Percentiles rank a stretch among this genome's conserved stretches.
Conservation (phyloP, 495 filamentous ascomycete species). For the Tirmania nivea region DNA sequence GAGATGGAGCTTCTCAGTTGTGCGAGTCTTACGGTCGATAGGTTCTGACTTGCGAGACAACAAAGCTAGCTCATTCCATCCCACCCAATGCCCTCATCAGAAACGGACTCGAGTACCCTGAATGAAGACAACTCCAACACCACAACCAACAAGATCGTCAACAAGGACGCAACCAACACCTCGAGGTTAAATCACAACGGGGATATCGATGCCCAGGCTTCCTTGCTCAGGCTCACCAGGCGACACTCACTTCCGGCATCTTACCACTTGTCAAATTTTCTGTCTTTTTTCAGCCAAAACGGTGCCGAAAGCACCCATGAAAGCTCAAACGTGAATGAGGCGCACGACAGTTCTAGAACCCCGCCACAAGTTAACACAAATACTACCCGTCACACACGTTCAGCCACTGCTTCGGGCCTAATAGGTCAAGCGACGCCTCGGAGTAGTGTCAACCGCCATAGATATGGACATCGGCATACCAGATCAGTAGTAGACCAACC, state of each 20-base stretch:
- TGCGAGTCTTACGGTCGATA: too few relatives aligned
- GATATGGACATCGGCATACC: constrained; percentile 20
- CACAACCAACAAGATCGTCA: too few relatives aligned
- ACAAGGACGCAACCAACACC: not conserved
- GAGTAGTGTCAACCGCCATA: constrained; percentile 11
- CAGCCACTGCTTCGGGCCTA: not conserved
- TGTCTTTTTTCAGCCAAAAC: constrained; percentile 15
- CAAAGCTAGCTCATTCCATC: too few relatives aligned
- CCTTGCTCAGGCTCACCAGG: constrained; percentile 15
- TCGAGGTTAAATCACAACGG: not conserved
- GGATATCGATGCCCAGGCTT: not conserved
- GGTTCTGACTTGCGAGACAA: too few relatives aligned
- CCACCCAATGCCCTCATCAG: too few relatives aligned
- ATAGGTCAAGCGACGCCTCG: too few relatives aligned
- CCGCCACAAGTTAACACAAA: not conserved
- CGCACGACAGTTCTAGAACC: not conserved
- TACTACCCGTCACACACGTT: not conserved
- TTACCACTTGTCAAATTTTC: constrained; percentile 11
- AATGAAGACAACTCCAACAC: too few relatives aligned
- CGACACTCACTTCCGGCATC: constrained; percentile 18
- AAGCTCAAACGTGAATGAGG: not conserved
- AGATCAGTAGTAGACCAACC: constrained; percentile 17
- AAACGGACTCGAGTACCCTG: too few relatives aligned
- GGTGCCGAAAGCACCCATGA: constrained; percentile 3
- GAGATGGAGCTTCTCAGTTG: too few relatives aligned